Conservation (phyloP, 208 protist genomes). For the Naegleria fowleri region DNA sequence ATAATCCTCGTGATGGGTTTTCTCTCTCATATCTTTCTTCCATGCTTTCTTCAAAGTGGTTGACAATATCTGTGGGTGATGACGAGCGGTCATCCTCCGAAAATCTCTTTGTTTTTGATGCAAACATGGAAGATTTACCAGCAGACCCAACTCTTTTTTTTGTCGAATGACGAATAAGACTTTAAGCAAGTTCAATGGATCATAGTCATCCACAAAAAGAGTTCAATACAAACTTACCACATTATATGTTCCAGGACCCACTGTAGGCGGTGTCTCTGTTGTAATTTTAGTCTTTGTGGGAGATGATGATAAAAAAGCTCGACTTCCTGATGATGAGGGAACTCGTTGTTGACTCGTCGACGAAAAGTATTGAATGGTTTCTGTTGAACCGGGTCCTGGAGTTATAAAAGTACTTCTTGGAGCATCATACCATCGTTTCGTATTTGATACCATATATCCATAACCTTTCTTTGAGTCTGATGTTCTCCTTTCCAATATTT, state of each 20-base stretch:
- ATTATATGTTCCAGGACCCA: background rate
- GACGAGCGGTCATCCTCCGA: background rate
- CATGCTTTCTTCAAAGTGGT: background rate
- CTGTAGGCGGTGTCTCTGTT: background rate
- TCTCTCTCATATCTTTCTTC: background rate
- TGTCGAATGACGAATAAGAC: background rate
- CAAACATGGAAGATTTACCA: background rate
- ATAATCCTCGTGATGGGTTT: background rate
- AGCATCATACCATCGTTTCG: background rate
- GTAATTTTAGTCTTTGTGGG: background rate
- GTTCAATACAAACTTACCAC: background rate
- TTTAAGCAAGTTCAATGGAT: too few species aligned
- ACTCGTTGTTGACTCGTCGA: background rate
- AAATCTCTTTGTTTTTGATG: background rate
- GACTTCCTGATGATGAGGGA: background rate
- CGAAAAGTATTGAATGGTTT: background rate
- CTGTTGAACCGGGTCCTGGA: background rate
- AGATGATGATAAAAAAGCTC: background rate
- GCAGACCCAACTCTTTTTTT: background rate
- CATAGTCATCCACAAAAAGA: too few species aligned
- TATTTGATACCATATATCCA: background rate
- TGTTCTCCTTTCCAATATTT: background rate
- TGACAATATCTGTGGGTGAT: background rate
- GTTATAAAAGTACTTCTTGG: background rate
- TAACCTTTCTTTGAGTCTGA: background rate